Conservation (phyloP, 306 rosid species). For the Cyclanthera cordifolia region DNA sequence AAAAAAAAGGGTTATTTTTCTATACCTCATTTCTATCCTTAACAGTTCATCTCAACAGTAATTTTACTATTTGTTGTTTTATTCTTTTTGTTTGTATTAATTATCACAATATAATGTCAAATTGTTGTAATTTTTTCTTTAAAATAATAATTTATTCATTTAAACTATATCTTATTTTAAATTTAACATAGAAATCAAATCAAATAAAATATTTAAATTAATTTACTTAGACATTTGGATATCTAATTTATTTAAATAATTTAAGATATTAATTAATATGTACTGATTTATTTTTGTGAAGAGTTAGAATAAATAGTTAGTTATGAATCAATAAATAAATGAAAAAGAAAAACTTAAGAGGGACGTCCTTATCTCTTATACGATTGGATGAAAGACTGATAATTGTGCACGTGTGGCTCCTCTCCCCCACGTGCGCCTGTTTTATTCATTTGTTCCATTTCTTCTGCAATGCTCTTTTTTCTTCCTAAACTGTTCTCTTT, state of each 20-base stretch:
- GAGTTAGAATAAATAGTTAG: too few species aligned
- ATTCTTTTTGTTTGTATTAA: neutral
- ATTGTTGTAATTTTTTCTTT: too few species aligned
- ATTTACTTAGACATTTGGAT: too few species aligned
- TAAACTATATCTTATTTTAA: neutral
- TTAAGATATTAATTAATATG: too few species aligned
- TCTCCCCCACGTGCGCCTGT: constrained; percentile 79
- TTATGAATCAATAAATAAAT: too few species aligned
- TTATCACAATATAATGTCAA: neutral
- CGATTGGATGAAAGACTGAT: constrained; percentile 16
- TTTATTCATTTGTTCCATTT: constrained; percentile 33
- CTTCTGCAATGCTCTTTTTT: neutral
- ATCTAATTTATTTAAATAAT: too few species aligned
- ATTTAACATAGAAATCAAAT: neutral
- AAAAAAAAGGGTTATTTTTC: neutral
- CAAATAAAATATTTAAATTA: too few species aligned
- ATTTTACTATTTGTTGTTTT: neutral
- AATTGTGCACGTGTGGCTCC: constrained; percentile 96
- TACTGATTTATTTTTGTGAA: too few species aligned
- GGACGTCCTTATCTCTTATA: constrained; percentile 31
- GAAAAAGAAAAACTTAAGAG: too few species aligned
- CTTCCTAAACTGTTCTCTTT: neutral
- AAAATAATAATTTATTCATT: neutral
- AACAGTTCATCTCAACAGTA: neutral
- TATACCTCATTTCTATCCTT: constrained; percentile 1